Evolutionary conservation across 352 stramenopile species (phyloP), one percentile per base, ranked within the genome.

Genomic region (Globisporangium viniferum): DNA sequence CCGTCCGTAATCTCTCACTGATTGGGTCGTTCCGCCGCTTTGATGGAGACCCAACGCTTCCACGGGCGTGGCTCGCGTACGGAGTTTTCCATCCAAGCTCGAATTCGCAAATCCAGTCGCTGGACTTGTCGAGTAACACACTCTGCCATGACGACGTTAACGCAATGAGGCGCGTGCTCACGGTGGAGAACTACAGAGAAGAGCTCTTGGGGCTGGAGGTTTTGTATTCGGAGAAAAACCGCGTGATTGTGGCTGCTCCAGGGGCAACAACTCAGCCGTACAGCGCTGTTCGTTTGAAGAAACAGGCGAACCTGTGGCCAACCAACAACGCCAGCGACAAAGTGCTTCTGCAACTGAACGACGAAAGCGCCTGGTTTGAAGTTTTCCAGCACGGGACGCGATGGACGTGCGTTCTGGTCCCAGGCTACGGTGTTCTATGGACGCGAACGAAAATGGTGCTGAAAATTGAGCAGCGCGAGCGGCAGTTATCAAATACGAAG

Each of bases 121-220:
- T 89, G 27, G 76, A 89, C 59, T 27, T 89, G 2, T 87, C 80
- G 15, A 62, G 68, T 27, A 85, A 84, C 36, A 53, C 76, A 3
- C 33, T 89, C 22, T 64, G 68, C 12, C 61, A 70, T 2, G 70
- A 79, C 56, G 74, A 81, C 15, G 66, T 78, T 7, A 57, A 55
- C 9, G 60, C 69, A 0, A 66, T 83, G 20, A 60, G 56, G 27
- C 62, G 73, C 5, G 27, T 78, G 24, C 57, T 62, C 36, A 54
- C 51, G 22, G 64, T 59, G 8, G 64, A 15, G 5, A 66, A 57
- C 31, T 56, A 35, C 10, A n/a, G 29, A 14, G 41, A 58, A 18
- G 60, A 49, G 60, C 48, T 66, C 1, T 22, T 66, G 49, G 60
- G 60, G 6, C 15, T 46, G 10, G 29, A 49, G 12, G 27, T 44